These are phyloP conservation scores for Penicillium decumbens DNA, from an alignment of 2,329 filamentous ascomycete genomes.

Conservation along the genomic window DNA sequence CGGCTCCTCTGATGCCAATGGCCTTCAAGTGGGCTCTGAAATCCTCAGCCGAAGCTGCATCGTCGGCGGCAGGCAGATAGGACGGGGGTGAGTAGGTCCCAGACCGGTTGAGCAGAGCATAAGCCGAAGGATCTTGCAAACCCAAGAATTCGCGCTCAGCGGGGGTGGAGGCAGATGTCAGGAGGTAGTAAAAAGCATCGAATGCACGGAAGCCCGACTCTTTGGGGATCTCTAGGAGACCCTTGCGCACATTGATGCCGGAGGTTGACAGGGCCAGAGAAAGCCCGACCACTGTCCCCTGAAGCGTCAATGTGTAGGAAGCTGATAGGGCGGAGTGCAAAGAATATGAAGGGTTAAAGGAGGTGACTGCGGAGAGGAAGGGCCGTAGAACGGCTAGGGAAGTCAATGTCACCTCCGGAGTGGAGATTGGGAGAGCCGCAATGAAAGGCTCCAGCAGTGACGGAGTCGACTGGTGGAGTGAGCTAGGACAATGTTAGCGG, in stretches of 20 bases:
- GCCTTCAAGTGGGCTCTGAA: constrained; percentile 81
- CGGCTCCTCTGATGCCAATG: constrained; percentile 86
- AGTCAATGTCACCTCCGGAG: constrained; percentile 70
- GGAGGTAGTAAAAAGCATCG: constrained; percentile 94
- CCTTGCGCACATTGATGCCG: constrained; percentile 77
- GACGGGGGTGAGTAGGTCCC: constrained; percentile 79
- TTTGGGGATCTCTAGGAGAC: constrained; percentile 72
- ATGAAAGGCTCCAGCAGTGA: constrained; percentile 80
- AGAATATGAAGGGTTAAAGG: constrained; percentile 78
- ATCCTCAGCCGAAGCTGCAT: constrained; percentile 87
- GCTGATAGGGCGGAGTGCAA: constrained; percentile 76
- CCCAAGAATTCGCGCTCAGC: constrained; percentile 85
- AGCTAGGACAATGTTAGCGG: constrained; percentile 51
- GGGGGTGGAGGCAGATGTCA: constrained; percentile 83
- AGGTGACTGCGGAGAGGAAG: constrained; percentile 81
- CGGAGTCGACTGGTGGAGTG: constrained; percentile 81
- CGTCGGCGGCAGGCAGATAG: constrained; percentile 88
- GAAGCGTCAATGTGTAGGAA: constrained; percentile 73
- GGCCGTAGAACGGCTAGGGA: constrained; percentile 77
- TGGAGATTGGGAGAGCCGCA: constrained; percentile 69
- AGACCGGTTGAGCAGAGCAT: constrained; percentile 73
- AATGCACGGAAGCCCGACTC: constrained; percentile 85
- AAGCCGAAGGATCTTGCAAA: constrained; percentile 70
- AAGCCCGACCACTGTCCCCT: constrained; percentile 72
- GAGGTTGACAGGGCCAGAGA: constrained; percentile 75